A percentile compares a stretch with the other conserved stretches of the same genome.
Conservation (phyloP, 2,329 filamentous ascomycete species). For the Grosmannia penicillata region DNA sequence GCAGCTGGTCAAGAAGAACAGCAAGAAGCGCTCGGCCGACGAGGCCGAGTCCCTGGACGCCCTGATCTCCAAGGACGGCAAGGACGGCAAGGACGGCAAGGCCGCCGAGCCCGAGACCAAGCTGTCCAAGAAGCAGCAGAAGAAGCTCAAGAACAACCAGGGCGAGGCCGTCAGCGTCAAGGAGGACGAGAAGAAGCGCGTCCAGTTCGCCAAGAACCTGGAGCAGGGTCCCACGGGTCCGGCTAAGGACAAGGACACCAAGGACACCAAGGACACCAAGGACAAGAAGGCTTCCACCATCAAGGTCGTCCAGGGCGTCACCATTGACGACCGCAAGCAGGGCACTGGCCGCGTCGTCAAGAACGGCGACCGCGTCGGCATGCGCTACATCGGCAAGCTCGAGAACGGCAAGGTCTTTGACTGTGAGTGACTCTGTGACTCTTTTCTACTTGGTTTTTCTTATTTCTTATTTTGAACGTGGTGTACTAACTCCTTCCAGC, state of each 20-base stretch:
- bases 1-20: constrained; percentile 45
- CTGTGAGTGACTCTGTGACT: constrained; percentile 42
- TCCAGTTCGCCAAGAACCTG: constrained; percentile 97
- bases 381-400: constrained; percentile 97
- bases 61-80: constrained; percentile 63
- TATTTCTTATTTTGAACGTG: no score
- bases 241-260: constrained; percentile 24
- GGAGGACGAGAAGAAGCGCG: constrained; percentile 72
- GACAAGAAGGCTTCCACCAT: constrained; percentile 31
- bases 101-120: constrained; percentile 58
- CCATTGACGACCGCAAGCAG: constrained; percentile 86
- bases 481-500: constrained; percentile 37
- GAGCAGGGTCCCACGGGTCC: constrained; percentile 87
- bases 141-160: constrained; percentile 98
- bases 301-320: constrained; percentile 77
- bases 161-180: constrained; percentile 62
- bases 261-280: constrained; percentile 25
- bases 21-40: constrained; percentile 86
- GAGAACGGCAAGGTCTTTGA: constrained; percentile 92
- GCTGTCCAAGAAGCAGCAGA: constrained; percentile 89
- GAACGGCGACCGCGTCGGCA: constrained; percentile 77
- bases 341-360: constrained; percentile 76
- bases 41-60: constrained; percentile 66
- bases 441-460: not conserved
- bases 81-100: constrained; percentile 31